phyloP scores from a whole-genome alignment of 768 basidiomycete genomes.

The Psilocybe cyanescens region DNA sequence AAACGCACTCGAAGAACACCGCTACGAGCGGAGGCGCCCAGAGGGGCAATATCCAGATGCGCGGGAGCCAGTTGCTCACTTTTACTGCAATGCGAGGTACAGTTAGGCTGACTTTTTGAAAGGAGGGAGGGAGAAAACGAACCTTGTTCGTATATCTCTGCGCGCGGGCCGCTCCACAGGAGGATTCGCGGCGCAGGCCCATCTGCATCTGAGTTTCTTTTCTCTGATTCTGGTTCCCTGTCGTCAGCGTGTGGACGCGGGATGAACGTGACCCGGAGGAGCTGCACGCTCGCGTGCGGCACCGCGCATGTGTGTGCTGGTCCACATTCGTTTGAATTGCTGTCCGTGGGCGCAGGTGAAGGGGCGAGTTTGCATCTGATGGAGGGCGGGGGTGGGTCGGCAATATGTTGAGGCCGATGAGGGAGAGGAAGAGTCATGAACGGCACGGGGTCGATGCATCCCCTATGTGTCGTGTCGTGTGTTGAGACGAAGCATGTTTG shows the following conservation, averaged over 20 bases:
- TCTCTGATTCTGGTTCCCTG: conserved; percentile 6
- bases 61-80: conserved; percentile 52
- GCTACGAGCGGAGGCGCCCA: conserved; percentile 40
- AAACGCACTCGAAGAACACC: conserved; percentile 60
- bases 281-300: neutral
- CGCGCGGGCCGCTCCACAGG: conserved; percentile 74
- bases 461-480: conserved; percentile 31
- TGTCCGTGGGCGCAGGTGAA: too few relatives aligned
- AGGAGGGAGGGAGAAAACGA: conserved; percentile 18
- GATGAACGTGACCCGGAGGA: too few relatives aligned
- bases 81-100: conserved; percentile 42
- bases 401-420: neutral
- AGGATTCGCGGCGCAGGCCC: conserved; percentile 27
- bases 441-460: conserved; percentile 62
- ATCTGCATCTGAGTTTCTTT: conserved; percentile 47
- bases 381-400: too few relatives aligned
- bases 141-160: conserved; percentile 74
- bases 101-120: too few relatives aligned
- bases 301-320: neutral
- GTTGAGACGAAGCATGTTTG: conserved; percentile 49
- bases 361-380: too few relatives aligned
- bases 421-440: conserved; percentile 44
- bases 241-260: too few relatives aligned
- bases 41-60: conserved; percentile 42
- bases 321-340: too few relatives aligned